A percentile compares a stretch with the other conserved stretches of the same genome.
These are phyloP conservation scores for Suillus decipiens DNA, from an alignment of 768 basidiomycete species.

Conservation along the genomic window DNA sequence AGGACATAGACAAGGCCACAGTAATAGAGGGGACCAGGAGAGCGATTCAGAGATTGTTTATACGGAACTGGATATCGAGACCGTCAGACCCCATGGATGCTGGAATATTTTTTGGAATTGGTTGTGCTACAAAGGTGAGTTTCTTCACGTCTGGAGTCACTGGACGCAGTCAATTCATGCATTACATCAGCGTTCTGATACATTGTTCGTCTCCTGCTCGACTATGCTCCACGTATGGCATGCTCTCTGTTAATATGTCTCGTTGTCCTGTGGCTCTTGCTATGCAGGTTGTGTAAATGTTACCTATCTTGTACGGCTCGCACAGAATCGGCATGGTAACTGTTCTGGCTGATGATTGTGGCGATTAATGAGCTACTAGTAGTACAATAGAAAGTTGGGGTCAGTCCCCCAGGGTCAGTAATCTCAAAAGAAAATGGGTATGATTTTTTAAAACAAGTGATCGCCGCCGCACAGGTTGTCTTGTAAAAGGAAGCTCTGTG, in stretches of 20 bases:
- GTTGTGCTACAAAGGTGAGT: slow-evolving; percentile 4
- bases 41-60: not conserved
- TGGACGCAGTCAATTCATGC: not conserved
- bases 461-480: too few relatives aligned
- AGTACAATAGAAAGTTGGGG: not conserved
- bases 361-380: not conserved
- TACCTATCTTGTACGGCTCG: not conserved
- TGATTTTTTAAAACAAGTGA: not conserved
- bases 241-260: not conserved
- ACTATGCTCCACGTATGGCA: not conserved
- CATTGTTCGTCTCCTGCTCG: not conserved
- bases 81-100: not conserved
- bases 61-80: not conserved
- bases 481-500: too few relatives aligned
- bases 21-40: not conserved
- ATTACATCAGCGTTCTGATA: not conserved
- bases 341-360: not conserved
- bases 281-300: not conserved
- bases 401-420: not conserved
- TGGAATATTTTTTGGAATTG: slow-evolving; percentile 1
- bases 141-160: not conserved
- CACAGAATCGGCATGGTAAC: not conserved
- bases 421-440: not conserved
- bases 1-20: not conserved
- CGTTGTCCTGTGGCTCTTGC: not conserved